Evolutionary conservation across 352 stramenopile species (phyloP).

Genomic region (Phytophthora tentaculata): DNA sequence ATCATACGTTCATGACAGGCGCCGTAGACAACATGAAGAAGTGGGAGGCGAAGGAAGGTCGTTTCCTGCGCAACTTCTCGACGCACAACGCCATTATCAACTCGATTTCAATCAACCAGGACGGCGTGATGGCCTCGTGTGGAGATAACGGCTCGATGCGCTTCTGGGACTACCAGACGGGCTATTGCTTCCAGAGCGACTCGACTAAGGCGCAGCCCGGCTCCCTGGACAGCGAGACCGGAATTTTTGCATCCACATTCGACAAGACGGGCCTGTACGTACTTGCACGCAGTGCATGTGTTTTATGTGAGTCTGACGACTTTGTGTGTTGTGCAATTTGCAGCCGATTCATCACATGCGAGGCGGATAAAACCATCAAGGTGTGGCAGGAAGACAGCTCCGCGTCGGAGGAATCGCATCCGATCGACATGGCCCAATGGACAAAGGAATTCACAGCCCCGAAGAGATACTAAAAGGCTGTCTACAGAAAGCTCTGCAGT

Average conservation of each 20-base stretch:
- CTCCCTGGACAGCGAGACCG: constrained; percentile 98
- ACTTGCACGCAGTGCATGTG: background rate
- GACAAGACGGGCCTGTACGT: constrained; percentile 96
- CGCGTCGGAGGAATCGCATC: constrained; percentile 95
- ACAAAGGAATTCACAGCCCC: constrained; percentile 93
- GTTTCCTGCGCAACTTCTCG: constrained; percentile 97
- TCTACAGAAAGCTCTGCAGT: background rate
- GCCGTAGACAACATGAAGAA: constrained; percentile 99
- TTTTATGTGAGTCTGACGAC: constrained; percentile 4
- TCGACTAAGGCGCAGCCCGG: constrained; percentile 95
- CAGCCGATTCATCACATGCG: constrained; percentile 97
- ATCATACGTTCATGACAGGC: constrained; percentile 97
- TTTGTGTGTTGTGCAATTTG: constrained; percentile 48
- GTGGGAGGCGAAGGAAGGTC: constrained; percentile 96
- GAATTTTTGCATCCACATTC: constrained; percentile 97
- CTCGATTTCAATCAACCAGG: constrained; percentile 97
- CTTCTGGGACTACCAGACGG: constrained; percentile 99
- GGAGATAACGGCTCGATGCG: constrained; percentile 98
- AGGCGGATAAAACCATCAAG: constrained; percentile 99
- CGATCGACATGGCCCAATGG: constrained; percentile 98
- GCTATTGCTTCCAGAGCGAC: constrained; percentile 97
- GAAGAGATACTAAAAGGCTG: constrained; percentile 69
- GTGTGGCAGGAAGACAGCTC: constrained; percentile 97
- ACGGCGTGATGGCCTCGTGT: constrained; percentile 96
- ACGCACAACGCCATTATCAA: constrained; percentile 99